phyloP scores from a whole-genome alignment of 495 filamentous ascomycete genomes.

The Melanomma pulvis-pyrius region DNA sequence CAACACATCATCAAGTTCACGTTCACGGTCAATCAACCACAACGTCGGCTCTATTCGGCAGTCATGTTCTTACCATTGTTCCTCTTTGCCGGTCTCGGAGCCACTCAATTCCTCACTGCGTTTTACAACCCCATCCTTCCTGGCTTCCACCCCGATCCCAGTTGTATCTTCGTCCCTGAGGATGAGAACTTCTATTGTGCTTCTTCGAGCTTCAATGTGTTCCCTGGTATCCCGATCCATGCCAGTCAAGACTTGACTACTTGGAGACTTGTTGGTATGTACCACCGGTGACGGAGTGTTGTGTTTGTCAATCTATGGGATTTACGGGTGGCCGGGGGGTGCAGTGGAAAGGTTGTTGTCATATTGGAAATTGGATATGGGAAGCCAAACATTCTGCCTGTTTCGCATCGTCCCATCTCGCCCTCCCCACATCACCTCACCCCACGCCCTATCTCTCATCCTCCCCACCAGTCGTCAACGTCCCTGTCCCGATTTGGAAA shows the following conservation, averaged over 20 bases:
- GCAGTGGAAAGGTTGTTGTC: not conserved
- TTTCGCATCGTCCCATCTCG: not conserved
- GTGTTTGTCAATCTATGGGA: not conserved
- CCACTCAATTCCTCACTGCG: not conserved
- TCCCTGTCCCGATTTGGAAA: not conserved
- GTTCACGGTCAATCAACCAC: constrained; percentile 1
- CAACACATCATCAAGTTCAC: no score
- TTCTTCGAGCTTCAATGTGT: constrained; percentile 57
- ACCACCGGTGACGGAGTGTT: not conserved
- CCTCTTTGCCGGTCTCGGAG: constrained; percentile 6
- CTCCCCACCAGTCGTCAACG: not conserved
- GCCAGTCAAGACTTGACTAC: constrained; percentile 55
- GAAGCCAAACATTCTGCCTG: not conserved
- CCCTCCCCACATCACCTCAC: not conserved
- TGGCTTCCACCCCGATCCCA: constrained; percentile 60
- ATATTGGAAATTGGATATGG: not conserved
- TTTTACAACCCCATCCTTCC: constrained; percentile 57
- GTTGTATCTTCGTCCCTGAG: constrained; percentile 55
- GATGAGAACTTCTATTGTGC: constrained; percentile 58
- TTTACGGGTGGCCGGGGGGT: no score
- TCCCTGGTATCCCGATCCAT: constrained; percentile 58
- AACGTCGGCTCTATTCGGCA: not conserved
- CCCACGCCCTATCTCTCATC: not conserved
- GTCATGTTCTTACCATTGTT: not conserved
- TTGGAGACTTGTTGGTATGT: constrained; percentile 53